A percentile compares a stretch with the other conserved stretches of the same genome.
Evolutionary conservation across 352 stramenopile species (phyloP).

Genomic region (Phytopythium sindhum): DNA sequence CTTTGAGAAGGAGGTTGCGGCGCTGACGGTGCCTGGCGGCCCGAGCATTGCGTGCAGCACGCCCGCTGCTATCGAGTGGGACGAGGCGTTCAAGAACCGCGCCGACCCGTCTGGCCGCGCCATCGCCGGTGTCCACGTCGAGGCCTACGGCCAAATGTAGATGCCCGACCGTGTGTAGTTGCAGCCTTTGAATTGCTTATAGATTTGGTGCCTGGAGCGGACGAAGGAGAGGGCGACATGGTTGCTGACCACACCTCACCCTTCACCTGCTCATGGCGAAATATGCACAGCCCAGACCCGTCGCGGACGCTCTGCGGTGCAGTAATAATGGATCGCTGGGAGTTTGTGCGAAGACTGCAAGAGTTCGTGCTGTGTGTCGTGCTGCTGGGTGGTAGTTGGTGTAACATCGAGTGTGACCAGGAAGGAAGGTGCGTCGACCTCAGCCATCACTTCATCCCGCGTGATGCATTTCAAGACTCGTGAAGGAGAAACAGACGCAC

Average conservation of each 20-base stretch:
- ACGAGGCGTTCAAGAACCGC: conserved; percentile 92
- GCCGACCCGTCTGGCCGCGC: conserved; percentile 95
- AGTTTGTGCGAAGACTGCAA: background rate
- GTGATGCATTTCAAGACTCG: background rate
- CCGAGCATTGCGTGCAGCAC: conserved; percentile 99
- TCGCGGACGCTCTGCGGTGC: background rate
- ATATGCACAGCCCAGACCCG: background rate
- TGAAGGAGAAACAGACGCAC: background rate
- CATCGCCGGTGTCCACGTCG: conserved; percentile 94
- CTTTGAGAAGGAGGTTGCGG: conserved; percentile 95
- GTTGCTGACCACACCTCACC: background rate
- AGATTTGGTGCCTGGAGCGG: background rate
- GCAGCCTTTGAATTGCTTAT: conserved; percentile 1
- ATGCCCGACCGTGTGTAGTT: background rate
- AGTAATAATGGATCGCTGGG: conserved; percentile 1
- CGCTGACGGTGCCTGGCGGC: conserved; percentile 95
- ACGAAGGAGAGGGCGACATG: background rate
- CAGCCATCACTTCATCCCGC: background rate
- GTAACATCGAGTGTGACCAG: background rate
- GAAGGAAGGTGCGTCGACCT: background rate
- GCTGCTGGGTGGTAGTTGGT: background rate
- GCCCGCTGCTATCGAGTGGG: conserved; percentile 97
- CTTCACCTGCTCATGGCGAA: background rate
- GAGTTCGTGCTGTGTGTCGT: background rate
- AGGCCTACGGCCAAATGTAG: conserved; percentile 76